Evolutionary conservation across 345 rosid species (phyloP).

Genomic region (Syzygium jambos): DNA sequence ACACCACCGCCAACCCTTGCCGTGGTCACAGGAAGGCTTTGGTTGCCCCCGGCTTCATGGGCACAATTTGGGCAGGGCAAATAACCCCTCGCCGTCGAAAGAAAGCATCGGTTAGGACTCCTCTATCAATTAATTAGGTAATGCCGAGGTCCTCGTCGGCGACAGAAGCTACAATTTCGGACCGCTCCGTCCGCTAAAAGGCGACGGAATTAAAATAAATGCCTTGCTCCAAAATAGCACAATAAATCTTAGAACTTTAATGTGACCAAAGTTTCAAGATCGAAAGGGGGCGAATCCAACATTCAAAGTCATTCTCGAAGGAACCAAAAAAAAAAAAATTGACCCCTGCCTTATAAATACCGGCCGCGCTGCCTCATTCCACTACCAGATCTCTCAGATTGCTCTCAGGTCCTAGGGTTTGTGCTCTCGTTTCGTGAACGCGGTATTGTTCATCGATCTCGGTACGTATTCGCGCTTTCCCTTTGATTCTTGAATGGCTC

Average conservation of each 20-base stretch:
- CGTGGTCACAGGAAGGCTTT: background rate
- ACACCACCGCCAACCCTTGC: accelerated
- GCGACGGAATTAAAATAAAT: background rate
- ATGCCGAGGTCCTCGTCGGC: background rate
- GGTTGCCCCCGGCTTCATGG: accelerated
- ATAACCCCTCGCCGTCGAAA: background rate
- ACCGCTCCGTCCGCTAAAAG: background rate
- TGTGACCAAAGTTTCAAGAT: background rate
- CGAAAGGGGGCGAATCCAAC: background rate
- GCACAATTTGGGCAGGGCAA: background rate
- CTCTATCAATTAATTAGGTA: background rate
- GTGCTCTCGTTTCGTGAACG: background rate
- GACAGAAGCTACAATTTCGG: background rate
- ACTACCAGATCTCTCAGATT: background rate
- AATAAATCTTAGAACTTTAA: background rate
- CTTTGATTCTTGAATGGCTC: background rate
- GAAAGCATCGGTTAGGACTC: accelerated
- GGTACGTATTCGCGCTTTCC: background rate
- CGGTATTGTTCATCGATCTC: background rate
- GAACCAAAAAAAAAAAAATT: background rate
- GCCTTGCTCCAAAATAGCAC: background rate
- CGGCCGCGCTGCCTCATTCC: background rate
- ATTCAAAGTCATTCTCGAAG: background rate
- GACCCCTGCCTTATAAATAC: background rate
- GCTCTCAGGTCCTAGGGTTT: background rate